Base-by-base conservation (phyloP, 768 basidiomycete species). In the Lactarius pseudohatsudake region DNA sequence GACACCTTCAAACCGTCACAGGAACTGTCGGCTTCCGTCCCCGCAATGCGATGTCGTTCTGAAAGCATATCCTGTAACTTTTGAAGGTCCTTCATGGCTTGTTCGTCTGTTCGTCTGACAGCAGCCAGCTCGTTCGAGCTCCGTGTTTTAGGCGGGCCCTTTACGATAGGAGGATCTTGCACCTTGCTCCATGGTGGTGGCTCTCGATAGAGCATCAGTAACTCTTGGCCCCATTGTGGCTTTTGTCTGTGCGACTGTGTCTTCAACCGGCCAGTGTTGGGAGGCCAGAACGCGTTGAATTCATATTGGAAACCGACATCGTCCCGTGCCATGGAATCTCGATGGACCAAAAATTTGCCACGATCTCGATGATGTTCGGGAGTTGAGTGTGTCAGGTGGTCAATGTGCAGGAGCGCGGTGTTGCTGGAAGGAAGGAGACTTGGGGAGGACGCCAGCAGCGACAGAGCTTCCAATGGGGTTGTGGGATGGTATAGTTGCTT, bases 201-300 rank as follows among this genome's bases (percentile, higher is more conserved):
- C 13, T 69, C 67, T 41, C 69, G 68, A 47, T 69, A 65, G 28
- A 70, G 69, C 63, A 65, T 69, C 63, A 70, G 55, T 16, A 68
- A 11, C 54, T 70, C 68, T 45, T 69, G 68, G 38, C 68, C 64
- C 61, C 62, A 61, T 41, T 68, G 50, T 13, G 60, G 59, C 53
- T 57, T 57, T 55, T 54, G 30, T 30, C 18, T 28, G 16, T 36
- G n/a, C 3, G 34, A 5, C 40, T 59, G 45, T 20, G 47, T 8
- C 55, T 20, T 55, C 55, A 57, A 56, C 36, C 57, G 32, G 43
- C 20, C 41, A 16, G 18, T 45, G 40, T 15, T 43, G 6, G 34
- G 38, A 4, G 53, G 13, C 10, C 13, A 67, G 20, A 59, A 67
- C 57, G 55, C 38, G n/a, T 40, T 55, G 26, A 62, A 57, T 28